A percentile compares a stretch with the other conserved stretches of the same genome.
These are phyloP conservation scores for Blepharisma undulans DNA, from an alignment of 169 alveolate species.

Conservation along the genomic window DNA sequence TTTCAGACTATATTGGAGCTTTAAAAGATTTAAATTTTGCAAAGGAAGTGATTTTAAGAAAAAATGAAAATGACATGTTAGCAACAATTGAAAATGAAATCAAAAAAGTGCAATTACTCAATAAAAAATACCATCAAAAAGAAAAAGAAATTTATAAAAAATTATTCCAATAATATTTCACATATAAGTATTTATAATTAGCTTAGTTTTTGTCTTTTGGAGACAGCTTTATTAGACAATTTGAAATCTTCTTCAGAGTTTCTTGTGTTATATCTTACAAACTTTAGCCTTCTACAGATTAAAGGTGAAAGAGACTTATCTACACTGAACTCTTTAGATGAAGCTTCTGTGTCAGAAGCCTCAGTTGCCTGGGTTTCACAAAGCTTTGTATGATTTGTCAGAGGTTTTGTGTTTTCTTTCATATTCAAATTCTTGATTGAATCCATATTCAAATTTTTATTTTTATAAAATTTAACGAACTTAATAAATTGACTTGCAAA, in stretches of 20 bases:
- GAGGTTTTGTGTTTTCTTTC: neutral
- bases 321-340: neutral
- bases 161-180: neutral
- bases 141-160: constrained; percentile 9
- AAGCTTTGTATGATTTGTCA: neutral
- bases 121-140: neutral
- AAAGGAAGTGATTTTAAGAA: constrained; percentile 1
- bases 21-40: neutral
- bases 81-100: neutral
- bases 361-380: neutral
- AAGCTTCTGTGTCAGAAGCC: neutral
- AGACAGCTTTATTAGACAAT: neutral
- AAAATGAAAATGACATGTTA: neutral
- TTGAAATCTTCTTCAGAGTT: neutral
- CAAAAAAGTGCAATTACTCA: neutral
- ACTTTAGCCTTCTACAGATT: neutral
- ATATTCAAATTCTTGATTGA: neutral
- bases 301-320: neutral
- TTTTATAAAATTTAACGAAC: neutral
- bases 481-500: neutral
- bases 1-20: neutral
- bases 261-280: neutral
- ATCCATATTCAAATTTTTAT: neutral
- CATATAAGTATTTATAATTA: too few species aligned
- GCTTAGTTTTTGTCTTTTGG: neutral